Evolutionary conservation across 2,329 filamentous ascomycete genomes (phyloP).

Genomic region (Aspergillus novofumigatus): DNA sequence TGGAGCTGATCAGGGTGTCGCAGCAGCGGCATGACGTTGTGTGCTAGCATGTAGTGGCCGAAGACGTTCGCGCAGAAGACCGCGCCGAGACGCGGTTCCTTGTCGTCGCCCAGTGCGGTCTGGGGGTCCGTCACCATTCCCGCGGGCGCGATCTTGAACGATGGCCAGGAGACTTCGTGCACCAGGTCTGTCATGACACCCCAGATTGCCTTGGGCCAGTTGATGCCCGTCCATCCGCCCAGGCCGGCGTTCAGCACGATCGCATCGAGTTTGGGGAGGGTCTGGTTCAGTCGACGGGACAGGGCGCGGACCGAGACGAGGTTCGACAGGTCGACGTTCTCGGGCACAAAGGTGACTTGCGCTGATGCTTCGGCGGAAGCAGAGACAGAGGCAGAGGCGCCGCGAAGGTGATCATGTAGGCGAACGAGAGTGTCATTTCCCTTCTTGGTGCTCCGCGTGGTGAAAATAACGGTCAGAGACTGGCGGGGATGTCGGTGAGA

Average conservation of each 20-base stretch:
- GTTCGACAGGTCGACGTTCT: constrained; percentile 55
- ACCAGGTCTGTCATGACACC: constrained; percentile 58
- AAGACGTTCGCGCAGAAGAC: constrained; percentile 93
- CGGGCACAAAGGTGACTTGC: constrained; percentile 50
- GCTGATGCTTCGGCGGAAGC: constrained; percentile 16
- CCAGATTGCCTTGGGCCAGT: constrained; percentile 61
- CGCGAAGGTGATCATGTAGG: constrained; percentile 60
- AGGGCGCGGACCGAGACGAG: constrained; percentile 54
- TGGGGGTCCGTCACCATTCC: constrained; percentile 56
- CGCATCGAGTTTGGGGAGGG: constrained; percentile 68
- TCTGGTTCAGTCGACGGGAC: constrained; percentile 45
- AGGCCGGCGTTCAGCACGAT: constrained; percentile 85
- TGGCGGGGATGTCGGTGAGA: constrained; percentile 58
- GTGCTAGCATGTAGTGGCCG: constrained; percentile 85
- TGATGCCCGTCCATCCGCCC: constrained; percentile 76
- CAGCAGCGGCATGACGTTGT: constrained; percentile 74
- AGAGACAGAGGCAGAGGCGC: constrained; percentile 37
- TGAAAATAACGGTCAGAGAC: constrained; percentile 75
- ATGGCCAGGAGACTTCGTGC: constrained; percentile 70
- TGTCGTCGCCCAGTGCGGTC: constrained; percentile 27
- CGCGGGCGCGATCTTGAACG: constrained; percentile 63
- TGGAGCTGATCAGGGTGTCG: constrained; percentile 41
- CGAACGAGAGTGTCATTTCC: constrained; percentile 65
- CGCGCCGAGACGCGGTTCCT: constrained; percentile 65
- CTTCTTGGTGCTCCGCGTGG: constrained; percentile 73